Evolutionary conservation across 2,329 filamentous ascomycete species (phyloP), one percentile per base, ranked within the genome.

Genomic region (Magnaporthales sp.): DNA sequence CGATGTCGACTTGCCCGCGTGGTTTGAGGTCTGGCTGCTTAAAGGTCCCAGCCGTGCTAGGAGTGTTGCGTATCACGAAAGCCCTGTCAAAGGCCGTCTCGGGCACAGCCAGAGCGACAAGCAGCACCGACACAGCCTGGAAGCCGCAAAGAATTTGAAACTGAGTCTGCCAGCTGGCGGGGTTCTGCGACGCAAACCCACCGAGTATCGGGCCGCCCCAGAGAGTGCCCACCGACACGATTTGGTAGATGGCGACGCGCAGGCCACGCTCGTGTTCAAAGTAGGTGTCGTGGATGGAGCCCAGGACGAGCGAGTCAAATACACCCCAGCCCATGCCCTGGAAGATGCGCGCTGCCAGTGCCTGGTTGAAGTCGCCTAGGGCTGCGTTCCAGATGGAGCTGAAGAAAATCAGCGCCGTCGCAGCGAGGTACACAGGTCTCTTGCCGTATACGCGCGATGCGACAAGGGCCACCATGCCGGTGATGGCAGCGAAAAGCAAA

Each of bases 301-400:
- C 79, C 32, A 82, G 74, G 31, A 85, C 76, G 54, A 87, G 73
- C 5, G 79, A 81, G 69, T 88, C 85, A 68, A 87, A 85, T 11
- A 81, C 80, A 6, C 85, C 85, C 82, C 85, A 86, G n/a, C 82
- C 85, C 0, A 87, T 66, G 0, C 84, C 84, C 71, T 87, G 84
- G 38, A 87, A 77, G 22, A 85, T 71, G 10, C 85, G 79, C 2
- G 84, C 81, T 0, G 78, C 79, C 79, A 86, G 80, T 70, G 81
- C 82, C 66, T 81, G 77, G 9, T 74, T 75, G 66, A 80, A 83
- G 63, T 72, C 72, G 7, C 72, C 71, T 5, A 81, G 77, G 22
- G 77, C 76, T 68, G 80, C 81, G 69, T 83, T 84, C 82, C 83
- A 85, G 1, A 83, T 72, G 3, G 78, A 76, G 1, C 84, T 84